Base-by-base conservation (phyloP, 2,329 filamentous ascomycete species). In the Geoglossum cookeanum region DNA sequence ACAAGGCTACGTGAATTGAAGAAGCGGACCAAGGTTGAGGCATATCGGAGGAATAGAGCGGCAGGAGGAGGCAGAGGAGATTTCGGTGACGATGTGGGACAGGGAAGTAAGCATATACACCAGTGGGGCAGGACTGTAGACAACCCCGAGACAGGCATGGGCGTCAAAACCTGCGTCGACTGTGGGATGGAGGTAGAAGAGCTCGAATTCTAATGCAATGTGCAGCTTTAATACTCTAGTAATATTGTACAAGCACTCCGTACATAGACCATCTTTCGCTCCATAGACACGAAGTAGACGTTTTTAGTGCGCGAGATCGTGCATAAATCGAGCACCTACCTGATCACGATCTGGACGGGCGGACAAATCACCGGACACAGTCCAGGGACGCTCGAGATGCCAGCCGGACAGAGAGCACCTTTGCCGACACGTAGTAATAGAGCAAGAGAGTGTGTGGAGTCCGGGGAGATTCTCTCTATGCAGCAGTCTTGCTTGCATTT, bases 11-110 rank as follows among this genome's bases (percentile, higher is more conserved):
- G 85, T 4, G 90, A 97, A 56, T 68, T 98, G 61, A 98, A 97
- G 75, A 90, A 91, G 70, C 83, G 90, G 68, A 98, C 92, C 11
- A 76, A 89, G 51, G 90, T 94, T 0, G 92, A 97, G 63, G 87
- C 90, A 0, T 94, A 91, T 64, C 80, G 89, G 57, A 74, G 90
- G 55, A 83, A 83, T 63, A 77, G 80, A 57, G 78, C 78, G 57
- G 72, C 71, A 51, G 75, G 76, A 15, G 70, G 70, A 0, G 71
- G 15, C 4, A 75, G 73, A 6, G 74, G 72, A 0, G 69, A 71
- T 59, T 95, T 96, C 72, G 89, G 91, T 0, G 87, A 95, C 68
- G 77, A 78, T 55, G 76, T 96, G 29, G 75, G 73, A 1, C 65
- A 69, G 51, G 76, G 77, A 4, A 79, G 80, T 15, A 85, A 79